Evolutionary conservation across 768 basidiomycete species (phyloP), one percentile per base, ranked within the genome.

Genomic region (Tylopilus vinaceipallidus): DNA sequence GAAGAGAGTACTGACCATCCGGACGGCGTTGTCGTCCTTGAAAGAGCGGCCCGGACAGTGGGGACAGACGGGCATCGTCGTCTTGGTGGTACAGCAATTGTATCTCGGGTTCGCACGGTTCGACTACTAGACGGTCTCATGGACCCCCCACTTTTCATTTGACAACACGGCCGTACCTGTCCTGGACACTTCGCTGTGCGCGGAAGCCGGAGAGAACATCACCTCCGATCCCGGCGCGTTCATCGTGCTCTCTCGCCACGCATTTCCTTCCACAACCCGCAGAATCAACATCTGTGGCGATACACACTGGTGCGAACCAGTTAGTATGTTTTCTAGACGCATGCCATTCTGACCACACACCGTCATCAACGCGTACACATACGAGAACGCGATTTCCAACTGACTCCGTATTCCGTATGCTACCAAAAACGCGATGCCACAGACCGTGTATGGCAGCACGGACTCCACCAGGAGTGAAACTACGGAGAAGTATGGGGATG

Each of bases 31-130:
- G 0, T 24, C 27, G 40, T 64, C 23, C 4, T 16, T 27, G 36
- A 68, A 66, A 13, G 2, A 32, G 23, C 66, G 53, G 22, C 38
- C 34, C 6, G 59, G 48, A 50, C 65, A 68, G 6, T 4, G 16
- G 12, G 35, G 2, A 23, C 65, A 66, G 11, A 3, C 13, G n/a
- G 49, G 29, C 65, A 68, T 66, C 11, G 24, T 45, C n/a, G 38
- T 24, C 22, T 16, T 32, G 19, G 42, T 34, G 16, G 30, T 32
- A 7, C 19, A 24, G 13, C 9, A 12, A n/a, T 7, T 5, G 4
- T 6, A 4, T 4, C 3, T n/a, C 27, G 16, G 10, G 39, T 53
- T 61, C 55, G 4, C 52, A 61, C 58, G 58, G 54, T 60, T 55
- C 39, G 27, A 29, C n/a, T n/a, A n/a, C n/a, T n/a, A n/a, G n/a